A percentile compares a stretch with the other conserved stretches of the same genome.
These are phyloP conservation scores for Biscogniauxia marginata DNA, from an alignment of 2,329 filamentous ascomycete genomes.

Conservation along the genomic window DNA sequence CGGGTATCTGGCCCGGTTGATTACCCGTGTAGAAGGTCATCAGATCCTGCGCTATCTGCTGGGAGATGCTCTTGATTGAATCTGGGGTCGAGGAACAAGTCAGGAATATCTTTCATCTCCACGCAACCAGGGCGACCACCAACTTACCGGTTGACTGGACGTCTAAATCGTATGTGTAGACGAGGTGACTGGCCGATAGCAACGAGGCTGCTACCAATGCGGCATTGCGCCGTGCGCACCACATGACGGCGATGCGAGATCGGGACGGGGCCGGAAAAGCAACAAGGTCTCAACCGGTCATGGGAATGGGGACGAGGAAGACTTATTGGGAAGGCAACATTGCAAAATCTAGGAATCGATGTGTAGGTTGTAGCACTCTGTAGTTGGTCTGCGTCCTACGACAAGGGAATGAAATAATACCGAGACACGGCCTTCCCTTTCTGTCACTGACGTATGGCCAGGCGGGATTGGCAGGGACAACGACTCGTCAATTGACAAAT, in stretches of 20 bases:
- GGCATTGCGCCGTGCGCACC: conserved; percentile 18
- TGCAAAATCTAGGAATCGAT: background rate
- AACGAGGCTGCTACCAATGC: conserved; percentile 17
- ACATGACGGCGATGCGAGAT: conserved; percentile 20
- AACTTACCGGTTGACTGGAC: conserved; percentile 26
- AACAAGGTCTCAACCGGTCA: background rate
- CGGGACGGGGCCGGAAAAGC: conserved; percentile 5
- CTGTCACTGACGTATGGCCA: background rate
- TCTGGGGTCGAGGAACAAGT: conserved; percentile 34
- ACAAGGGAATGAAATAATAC: background rate
- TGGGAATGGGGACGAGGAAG: background rate
- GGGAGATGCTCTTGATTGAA: conserved; percentile 49
- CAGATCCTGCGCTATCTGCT: conserved; percentile 51
- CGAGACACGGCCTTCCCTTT: background rate
- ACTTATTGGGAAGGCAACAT: background rate
- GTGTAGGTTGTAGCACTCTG: background rate
- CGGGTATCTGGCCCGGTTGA: conserved; percentile 49
- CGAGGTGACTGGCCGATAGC: conserved; percentile 10
- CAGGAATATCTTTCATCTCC: too few species aligned
- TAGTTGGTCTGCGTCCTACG: background rate
- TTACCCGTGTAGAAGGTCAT: conserved; percentile 48
- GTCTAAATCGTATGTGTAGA: conserved; percentile 27
- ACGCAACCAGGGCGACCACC: conserved; percentile 7
- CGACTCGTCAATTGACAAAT: background rate
- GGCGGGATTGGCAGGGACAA: background rate